Base-by-base conservation (phyloP, 1,139 yeast genomes). In the Yamadazyma dendronema region DNA sequence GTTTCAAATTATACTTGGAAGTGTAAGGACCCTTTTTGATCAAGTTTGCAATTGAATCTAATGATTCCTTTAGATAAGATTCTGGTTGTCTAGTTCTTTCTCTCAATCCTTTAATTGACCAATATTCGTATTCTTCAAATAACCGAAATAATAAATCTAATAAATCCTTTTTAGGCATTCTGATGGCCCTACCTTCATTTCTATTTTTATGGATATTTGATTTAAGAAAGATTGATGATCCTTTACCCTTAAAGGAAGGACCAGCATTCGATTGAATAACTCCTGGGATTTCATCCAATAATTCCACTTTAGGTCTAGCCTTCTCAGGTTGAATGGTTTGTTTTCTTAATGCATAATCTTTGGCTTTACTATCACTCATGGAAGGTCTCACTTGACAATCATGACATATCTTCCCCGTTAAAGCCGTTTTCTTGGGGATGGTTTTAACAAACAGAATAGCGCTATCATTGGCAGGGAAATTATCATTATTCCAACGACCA, bases 41-140 rank as follows among this genome's bases (percentile, higher is more conserved):
- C 53, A 92, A 72, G 31, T 79, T 77, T 1, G 98, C 98, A 57
- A 92, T 88, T 34, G 86, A 80, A 43, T 92, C 98, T 37, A 92
- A 69, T 37, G 92, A 85, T 57, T 90, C 97, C 56, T 92, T 89
- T 49, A 92, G 70, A 58, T 87, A 94, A 3, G 86, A 83, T 58
- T 94, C 98, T 1, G 99, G 99, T 67, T 92, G 99, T 54, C 84
- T 83, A 2, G 97, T 89, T 51, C 96, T 77, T 59, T 92, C 98
- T 57, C 89, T 85, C 44, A 92, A 70, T 27, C 97, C 97, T 62
- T 89, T 89, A 73, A 92, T 74, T 9, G 95, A 83, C 98, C 98
- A 92, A 61, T 90, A 92, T 57, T 92, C 97, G 59, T 86, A 89
- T 60, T 90, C 95, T 58, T 89, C 97, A 61, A 92, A 92, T 50